These are phyloP conservation scores for Biscutella laevigata DNA, from an alignment of 441 rosid genomes.

Conservation along the genomic window DNA sequence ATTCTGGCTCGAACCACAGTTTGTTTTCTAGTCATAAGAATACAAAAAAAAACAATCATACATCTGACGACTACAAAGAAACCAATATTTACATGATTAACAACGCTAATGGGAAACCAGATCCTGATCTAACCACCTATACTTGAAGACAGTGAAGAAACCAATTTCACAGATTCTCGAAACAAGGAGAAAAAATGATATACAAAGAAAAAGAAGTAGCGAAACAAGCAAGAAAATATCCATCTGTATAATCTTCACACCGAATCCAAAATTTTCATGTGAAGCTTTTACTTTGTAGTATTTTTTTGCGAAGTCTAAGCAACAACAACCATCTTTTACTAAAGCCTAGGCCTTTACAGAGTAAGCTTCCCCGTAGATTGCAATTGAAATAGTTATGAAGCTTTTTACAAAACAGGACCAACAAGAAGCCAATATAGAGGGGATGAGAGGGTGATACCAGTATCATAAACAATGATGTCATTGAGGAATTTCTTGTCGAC, in stretches of 20 bases:
- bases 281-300: not conserved
- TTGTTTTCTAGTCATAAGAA: constrained; percentile 50
- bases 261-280: not conserved
- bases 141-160: not conserved
- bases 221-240: not conserved
- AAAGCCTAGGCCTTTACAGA: too few species aligned
- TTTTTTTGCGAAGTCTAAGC: not conserved
- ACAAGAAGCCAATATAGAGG: not conserved
- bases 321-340: not conserved
- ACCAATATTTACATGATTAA: not conserved
- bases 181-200: not conserved
- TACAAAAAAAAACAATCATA: constrained; percentile 7
- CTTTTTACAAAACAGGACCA: not conserved
- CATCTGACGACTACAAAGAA: too few species aligned
- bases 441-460: constrained; percentile 33
- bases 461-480: constrained; percentile 68
- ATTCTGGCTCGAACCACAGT: constrained; percentile 85
- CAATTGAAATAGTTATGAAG: not conserved
- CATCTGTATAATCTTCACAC: not conserved
- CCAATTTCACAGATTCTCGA: not conserved
- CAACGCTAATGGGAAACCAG: not conserved
- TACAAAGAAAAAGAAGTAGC: not conserved
- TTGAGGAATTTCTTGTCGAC: constrained; percentile 68
- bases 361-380: not conserved
- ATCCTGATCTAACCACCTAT: not conserved